A percentile compares a stretch with the other conserved stretches of the same genome.
Conservation (phyloP, 2,329 filamentous ascomycete genomes). For the Colletotrichum filicis region DNA sequence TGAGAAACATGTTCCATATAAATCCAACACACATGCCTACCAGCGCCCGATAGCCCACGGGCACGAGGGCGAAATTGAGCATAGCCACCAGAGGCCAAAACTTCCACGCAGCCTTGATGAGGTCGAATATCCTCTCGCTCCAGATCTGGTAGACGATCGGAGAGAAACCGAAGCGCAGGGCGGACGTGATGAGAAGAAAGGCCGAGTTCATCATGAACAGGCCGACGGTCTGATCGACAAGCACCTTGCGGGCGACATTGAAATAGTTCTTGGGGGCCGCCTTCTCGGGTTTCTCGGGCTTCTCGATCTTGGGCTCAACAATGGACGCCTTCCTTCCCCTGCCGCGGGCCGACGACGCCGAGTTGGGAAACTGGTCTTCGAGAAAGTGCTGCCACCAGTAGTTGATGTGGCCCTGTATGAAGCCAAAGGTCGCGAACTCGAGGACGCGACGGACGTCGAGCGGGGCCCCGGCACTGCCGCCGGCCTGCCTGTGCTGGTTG, state of each 20-base stretch:
- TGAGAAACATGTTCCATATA: constrained; percentile 50
- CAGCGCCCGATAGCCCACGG: constrained; percentile 47
- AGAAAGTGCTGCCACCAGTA: constrained; percentile 49
- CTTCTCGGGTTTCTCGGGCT: constrained; percentile 34
- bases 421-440: constrained; percentile 49
- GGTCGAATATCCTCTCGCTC: constrained; percentile 41
- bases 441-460: constrained; percentile 46
- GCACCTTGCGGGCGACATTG: constrained; percentile 47
- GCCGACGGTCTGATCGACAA: constrained; percentile 50
- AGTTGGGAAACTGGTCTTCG: constrained; percentile 48
- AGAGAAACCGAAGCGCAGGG: constrained; percentile 42
- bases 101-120: constrained; percentile 49
- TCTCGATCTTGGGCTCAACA: constrained; percentile 26
- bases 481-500: constrained; percentile 28
- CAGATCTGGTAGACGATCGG: constrained; percentile 42
- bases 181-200: constrained; percentile 49
- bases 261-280: constrained; percentile 41
- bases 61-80: constrained; percentile 49
- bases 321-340: constrained; percentile 13
- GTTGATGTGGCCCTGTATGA: constrained; percentile 48
- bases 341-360: constrained; percentile 6
- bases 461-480: constrained; percentile 4
- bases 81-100: constrained; percentile 50
- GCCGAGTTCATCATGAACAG: constrained; percentile 46
- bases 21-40: constrained; percentile 50